These are phyloP conservation scores for Macrocybe gigantea DNA, from an alignment of 768 basidiomycete genomes.

Conservation along the genomic window DNA sequence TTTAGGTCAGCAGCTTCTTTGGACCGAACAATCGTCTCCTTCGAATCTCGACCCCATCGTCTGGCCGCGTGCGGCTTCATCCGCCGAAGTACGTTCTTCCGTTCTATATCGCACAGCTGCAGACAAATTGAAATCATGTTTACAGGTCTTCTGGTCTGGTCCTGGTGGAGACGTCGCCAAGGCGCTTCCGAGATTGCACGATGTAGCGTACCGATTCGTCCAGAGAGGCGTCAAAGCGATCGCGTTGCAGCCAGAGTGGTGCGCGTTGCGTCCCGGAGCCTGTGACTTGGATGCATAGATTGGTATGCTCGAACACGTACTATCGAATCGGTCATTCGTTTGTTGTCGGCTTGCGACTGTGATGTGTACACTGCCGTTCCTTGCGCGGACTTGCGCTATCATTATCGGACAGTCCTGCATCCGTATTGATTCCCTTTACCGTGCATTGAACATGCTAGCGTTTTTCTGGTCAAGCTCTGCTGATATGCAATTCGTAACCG, in stretches of 20 bases:
- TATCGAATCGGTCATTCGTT: too few relatives aligned
- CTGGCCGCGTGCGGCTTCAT: conserved; percentile 69
- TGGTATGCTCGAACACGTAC: too few relatives aligned
- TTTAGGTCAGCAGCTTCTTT: conserved; percentile 61
- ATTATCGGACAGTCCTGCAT: too few relatives aligned
- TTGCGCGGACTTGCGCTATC: too few relatives aligned
- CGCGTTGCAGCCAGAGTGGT: conserved; percentile 67
- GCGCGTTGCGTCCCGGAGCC: conserved; percentile 42
- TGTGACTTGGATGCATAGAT: conserved; percentile 12
- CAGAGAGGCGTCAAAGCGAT: conserved; percentile 57
- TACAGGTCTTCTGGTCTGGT: conserved; percentile 68
- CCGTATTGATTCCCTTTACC: too few relatives aligned
- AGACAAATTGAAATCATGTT: neutral
- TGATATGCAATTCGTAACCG: too few relatives aligned
- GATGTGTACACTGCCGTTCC: too few relatives aligned
- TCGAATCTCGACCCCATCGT: conserved; percentile 59
- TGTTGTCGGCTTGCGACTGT: too few relatives aligned
- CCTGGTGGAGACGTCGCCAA: conserved; percentile 34
- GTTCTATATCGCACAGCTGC: neutral
- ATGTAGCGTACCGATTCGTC: conserved; percentile 53
- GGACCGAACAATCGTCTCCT: conserved; percentile 69
- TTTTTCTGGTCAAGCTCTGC: too few relatives aligned
- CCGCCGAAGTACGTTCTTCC: conserved; percentile 43
- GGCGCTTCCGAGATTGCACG: conserved; percentile 67
- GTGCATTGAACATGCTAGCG: too few relatives aligned